These are phyloP conservation scores for Chrysanthemum seticuspe DNA, from an alignment of 129 eudicot genomes.

Conservation along the genomic window DNA sequence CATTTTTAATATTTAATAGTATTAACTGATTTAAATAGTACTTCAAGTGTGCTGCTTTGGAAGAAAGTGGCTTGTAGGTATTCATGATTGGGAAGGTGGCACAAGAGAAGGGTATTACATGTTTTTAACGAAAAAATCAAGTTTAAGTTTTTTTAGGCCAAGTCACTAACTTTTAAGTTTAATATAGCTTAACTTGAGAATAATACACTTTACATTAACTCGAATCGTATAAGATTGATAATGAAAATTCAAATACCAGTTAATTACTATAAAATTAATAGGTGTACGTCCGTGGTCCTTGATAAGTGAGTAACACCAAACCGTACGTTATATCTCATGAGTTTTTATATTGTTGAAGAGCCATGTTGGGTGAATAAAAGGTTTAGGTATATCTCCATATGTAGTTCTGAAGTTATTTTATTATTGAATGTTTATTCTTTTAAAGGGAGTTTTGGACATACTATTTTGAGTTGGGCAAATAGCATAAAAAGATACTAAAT, in stretches of 20 bases:
- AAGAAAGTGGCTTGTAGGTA: conserved; percentile 22
- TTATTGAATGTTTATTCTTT: background rate
- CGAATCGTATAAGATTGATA: background rate
- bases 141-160: background rate
- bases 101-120: background rate
- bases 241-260: too few relatives aligned
- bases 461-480: too few relatives aligned
- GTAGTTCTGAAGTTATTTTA: background rate
- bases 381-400: background rate
- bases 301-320: background rate
- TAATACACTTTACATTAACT: too few relatives aligned
- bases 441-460: background rate
- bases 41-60: conserved; percentile 21
- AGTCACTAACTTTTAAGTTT: too few relatives aligned
- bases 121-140: background rate
- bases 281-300: background rate
- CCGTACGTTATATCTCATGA: background rate
- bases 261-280: background rate
- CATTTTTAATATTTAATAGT: conserved; percentile 7
- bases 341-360: background rate
- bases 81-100: background rate
- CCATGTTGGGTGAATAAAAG: background rate
- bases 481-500: too few relatives aligned
- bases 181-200: too few relatives aligned
- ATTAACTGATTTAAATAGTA: background rate